Evolutionary conservation across 2,329 filamentous ascomycete genomes (phyloP).

Genomic region (Alternaria arborescens): DNA sequence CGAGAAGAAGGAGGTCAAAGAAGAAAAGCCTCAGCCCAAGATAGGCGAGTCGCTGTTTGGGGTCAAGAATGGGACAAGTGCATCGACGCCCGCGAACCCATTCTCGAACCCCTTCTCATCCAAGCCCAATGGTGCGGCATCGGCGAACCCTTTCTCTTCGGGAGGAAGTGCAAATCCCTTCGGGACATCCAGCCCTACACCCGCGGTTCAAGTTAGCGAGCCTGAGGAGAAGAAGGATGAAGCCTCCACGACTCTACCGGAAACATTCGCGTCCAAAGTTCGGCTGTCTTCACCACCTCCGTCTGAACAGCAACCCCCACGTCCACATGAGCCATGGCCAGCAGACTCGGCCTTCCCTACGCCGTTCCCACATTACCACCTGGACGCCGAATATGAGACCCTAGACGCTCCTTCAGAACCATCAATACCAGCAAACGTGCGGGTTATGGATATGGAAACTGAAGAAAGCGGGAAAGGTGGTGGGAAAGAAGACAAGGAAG

Average conservation of each 20-base stretch:
- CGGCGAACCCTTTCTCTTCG: conserved; percentile 65
- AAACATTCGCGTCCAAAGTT: conserved; percentile 78
- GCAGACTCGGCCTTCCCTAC: conserved; percentile 67
- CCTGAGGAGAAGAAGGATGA: conserved; percentile 34
- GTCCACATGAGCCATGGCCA: conserved; percentile 78
- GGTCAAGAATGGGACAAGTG: conserved; percentile 56
- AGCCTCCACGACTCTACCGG: conserved; percentile 66
- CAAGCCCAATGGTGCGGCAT: conserved; percentile 46
- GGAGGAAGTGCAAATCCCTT: conserved; percentile 38
- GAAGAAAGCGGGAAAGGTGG: conserved; percentile 40
- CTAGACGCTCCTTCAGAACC: conserved; percentile 68
- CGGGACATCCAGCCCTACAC: conserved; percentile 56
- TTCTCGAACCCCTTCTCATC: conserved; percentile 68
- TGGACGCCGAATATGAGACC: conserved; percentile 91
- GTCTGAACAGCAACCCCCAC: conserved; percentile 47
- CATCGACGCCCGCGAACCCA: conserved; percentile 36
- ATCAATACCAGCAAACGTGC: conserved; percentile 58
- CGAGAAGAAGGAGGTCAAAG: conserved; percentile 31
- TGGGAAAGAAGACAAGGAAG: conserved; percentile 56
- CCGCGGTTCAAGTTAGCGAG: conserved; percentile 23
- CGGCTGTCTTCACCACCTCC: conserved; percentile 58
- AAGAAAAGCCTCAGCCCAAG: conserved; percentile 54
- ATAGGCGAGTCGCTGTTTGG: conserved; percentile 77
- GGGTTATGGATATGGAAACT: conserved; percentile 50
- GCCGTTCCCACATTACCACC: conserved; percentile 78